Base-by-base conservation (phyloP, 805 yeast species). In the Barnettozyma sp. region DNA sequence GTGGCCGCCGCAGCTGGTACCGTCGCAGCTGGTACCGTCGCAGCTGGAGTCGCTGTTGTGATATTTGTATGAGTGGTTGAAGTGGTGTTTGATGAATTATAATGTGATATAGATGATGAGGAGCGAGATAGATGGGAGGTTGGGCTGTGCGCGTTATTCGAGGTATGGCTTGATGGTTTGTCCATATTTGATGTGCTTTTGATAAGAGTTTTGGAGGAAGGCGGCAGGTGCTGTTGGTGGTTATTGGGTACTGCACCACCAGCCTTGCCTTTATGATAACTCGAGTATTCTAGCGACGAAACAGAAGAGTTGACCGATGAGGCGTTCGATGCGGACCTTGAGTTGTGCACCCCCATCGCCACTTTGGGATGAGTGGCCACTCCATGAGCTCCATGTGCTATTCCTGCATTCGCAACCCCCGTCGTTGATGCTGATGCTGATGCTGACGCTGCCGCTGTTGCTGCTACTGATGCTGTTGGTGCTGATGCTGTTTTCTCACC, bases 21-120 rank as follows among this genome's bases (percentile, higher is more conserved):
- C n/a, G n/a, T n/a, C n/a, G n/a, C n/a, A n/a, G n/a, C n/a, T n/a
- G n/a, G n/a, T n/a, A n/a, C n/a, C n/a, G n/a, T n/a, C n/a, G n/a
- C n/a, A n/a, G n/a, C n/a, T n/a, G n/a, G n/a, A n/a, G n/a, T n/a
- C n/a, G n/a, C n/a, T n/a, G n/a, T n/a, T n/a, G n/a, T n/a, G n/a
- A n/a, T n/a, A n/a, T n/a, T n/a, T n/a, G n/a, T n/a, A n/a, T n/a
- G n/a, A n/a, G 27, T 17, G 9, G 24, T 26, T 8, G 36, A 25
- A 8, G 37, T 19, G 8, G 39, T 38, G 24, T 30, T 23, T 15
- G 18, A 22, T 16, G 23, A 26, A 13, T 19, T 24, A 20, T 33
- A 24, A 29, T 27, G 35, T 10, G 55, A 48, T 18, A 47, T 49
- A 12, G 38, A 33, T 13, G 54, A 50, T 3, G 52, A 45, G 3